Base-by-base conservation (phyloP, 78 protist species). In the Planoprotostelium fungivorum region DNA sequence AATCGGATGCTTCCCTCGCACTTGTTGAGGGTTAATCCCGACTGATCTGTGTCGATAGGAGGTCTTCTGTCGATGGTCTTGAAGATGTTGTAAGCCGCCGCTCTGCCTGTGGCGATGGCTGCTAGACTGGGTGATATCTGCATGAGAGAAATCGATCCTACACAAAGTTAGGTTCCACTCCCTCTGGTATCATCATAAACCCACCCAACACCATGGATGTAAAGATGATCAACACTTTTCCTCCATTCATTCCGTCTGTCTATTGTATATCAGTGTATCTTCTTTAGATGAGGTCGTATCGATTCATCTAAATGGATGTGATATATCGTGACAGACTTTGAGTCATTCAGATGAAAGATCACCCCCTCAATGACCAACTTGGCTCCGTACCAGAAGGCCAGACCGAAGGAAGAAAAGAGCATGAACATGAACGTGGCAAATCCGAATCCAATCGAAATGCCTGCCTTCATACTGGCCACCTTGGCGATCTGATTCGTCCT, bases 311-410 rank as follows among this genome's bases (percentile, higher is more conserved):
- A n/a, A n/a, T n/a, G n/a, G n/a, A n/a, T n/a, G n/a, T n/a, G n/a
- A 51, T 51, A 16, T 25, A 51, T 25, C 5, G 5, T 16, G 16
- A 25, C 73, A 51, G 73, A 51, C 31, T 25, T 25, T 51, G 31
- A 16, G 73, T 51, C 16, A 16, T 25, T 51, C 31, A 51, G 31
- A 16, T 51, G 31, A 51, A 25, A 5, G 16, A 5, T 51, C 73
- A 51, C 93, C 63, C 90, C 93, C 34, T 91, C 90, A 28, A 39
- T 38, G 0, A 89, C 92, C 35, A 94, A n/a, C 38, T 91, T 91
- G 73, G 93, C 96, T 83, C 96, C 96, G 88, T 94, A 94, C 96
- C 96, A 94, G 89, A 91, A 94, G 0, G 93, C 91, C 0, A 94
- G 38, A 25, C 93, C 88, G 73, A 87, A 89, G 23, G 89, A 85